Base-by-base conservation (phyloP, 2,329 filamentous ascomycete genomes). In the Colletotrichum gigasporum region DNA sequence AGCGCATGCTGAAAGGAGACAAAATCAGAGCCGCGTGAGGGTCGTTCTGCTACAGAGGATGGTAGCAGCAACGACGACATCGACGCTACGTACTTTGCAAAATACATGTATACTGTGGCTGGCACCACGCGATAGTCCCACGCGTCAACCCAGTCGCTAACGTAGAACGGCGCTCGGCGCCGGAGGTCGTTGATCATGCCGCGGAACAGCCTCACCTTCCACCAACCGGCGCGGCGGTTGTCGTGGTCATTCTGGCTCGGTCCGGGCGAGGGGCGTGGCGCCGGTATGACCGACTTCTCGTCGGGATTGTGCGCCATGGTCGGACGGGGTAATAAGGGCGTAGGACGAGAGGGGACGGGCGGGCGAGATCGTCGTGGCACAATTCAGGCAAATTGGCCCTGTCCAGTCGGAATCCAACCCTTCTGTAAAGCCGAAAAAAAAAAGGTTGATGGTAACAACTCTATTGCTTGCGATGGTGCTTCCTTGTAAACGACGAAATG, bases 41-140 rank as follows among this genome's bases (percentile, higher is more conserved):
- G n/a, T n/a, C n/a, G n/a, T n/a, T n/a, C n/a, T n/a, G n/a, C n/a
- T n/a, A n/a, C n/a, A n/a, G n/a, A n/a, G n/a, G n/a, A n/a, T n/a
- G n/a, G n/a, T n/a, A n/a, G n/a, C n/a, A 12, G 41, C 5, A 44
- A 45, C 32, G 22, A 41, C 18, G 32, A 42, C 26, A 57, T 5
- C 9, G 18, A 2, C 20, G 20, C 51, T 18, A 69, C 82, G 67
- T 84, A 95, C 92, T 96, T 96, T 67, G 93, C 93, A 84, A 96
- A 97, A 80, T 96, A 97, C 92, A 96, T 97, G 78, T 96, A 96
- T 28, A 96, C 82, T 9, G 93, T 96, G 14, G 92, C 92, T 1
- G 93, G 93, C 37, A 97, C 85, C 41, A 97, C 92, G 56, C 93
- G 87, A 80, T 97, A 97, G 74, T 96, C 91, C 92, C 92, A 96